A percentile compares a stretch with the other conserved stretches of the same genome.
These are phyloP conservation scores for Plasmodium yoelii DNA, from an alignment of 169 alveolate genomes.

Conservation along the genomic window DNA sequence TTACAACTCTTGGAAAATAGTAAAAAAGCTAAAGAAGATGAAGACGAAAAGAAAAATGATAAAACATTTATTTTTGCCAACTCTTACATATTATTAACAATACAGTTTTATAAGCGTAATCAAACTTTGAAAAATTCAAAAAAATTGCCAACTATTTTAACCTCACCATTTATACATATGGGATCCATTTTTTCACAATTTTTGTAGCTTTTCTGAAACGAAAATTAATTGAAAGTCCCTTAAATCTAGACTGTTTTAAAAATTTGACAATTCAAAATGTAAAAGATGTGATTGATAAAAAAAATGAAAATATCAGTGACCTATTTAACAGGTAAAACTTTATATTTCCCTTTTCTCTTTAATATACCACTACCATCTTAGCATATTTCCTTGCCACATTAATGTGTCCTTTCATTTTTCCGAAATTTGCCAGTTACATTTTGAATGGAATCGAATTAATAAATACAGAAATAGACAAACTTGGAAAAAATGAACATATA, in stretches of 20 bases:
- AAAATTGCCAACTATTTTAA: too few relatives aligned
- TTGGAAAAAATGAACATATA: conserved; percentile 36
- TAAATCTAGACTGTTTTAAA: background rate
- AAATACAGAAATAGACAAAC: conserved; percentile 24
- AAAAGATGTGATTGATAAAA: conserved; percentile 4
- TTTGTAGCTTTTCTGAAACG: conserved; percentile 36
- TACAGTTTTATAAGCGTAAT: conserved; percentile 63
- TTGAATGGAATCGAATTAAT: conserved; percentile 42
- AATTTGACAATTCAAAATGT: background rate
- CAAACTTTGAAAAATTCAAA: background rate
- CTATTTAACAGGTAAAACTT: conserved; percentile 31
- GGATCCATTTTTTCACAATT: background rate
- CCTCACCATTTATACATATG: too few relatives aligned
- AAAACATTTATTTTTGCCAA: background rate
- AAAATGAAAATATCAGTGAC: conserved; percentile 24
- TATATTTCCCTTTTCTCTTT: background rate
- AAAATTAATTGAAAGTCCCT: conserved; percentile 12
- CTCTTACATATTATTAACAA: conserved; percentile 39
- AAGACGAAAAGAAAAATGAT: conserved; percentile 15
- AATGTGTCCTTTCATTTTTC: background rate
- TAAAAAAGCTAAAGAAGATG: conserved; percentile 4
- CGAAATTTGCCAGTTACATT: conserved; percentile 11
- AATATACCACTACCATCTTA: too few relatives aligned
- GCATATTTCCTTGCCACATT: too few relatives aligned
- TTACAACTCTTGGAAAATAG: background rate